Evolutionary conservation across 2,329 filamentous ascomycete species (phyloP).

Genomic region (Arthrocladium fulminans): DNA sequence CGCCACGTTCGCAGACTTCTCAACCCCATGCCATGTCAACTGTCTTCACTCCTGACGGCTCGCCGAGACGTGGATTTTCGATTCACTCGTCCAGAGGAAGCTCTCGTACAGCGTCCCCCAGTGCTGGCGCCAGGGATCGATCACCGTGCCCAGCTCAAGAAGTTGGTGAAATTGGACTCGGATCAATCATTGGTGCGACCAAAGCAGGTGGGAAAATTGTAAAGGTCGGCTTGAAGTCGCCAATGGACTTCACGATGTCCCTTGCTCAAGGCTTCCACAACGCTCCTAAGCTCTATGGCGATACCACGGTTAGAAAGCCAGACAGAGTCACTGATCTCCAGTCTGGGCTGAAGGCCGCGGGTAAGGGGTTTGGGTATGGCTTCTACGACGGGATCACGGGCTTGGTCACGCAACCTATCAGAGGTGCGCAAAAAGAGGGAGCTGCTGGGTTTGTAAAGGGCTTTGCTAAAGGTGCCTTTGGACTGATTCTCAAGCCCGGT

Average conservation of each 20-base stretch:
- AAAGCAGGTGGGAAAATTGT: constrained; percentile 65
- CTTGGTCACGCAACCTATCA: constrained; percentile 66
- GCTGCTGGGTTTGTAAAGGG: constrained; percentile 64
- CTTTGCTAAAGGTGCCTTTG: constrained; percentile 73
- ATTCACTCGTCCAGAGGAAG: constrained; percentile 21
- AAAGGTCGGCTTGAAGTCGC: constrained; percentile 64
- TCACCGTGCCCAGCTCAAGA: constrained; percentile 18
- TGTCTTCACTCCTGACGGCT: neutral
- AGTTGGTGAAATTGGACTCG: constrained; percentile 37
- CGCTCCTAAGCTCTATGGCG: constrained; percentile 73
- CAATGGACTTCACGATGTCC: constrained; percentile 75
- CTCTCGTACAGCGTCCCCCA: constrained; percentile 11
- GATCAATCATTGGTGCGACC: constrained; percentile 56
- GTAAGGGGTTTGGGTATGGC: constrained; percentile 68
- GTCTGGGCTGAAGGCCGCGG: constrained; percentile 67
- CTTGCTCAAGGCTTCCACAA: constrained; percentile 83
- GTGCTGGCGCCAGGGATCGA: constrained; percentile 5
- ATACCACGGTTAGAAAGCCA: constrained; percentile 67
- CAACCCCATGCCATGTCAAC: constrained; percentile 3
- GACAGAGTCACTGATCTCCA: constrained; percentile 71
- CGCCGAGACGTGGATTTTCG: constrained; percentile 9
- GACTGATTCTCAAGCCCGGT: constrained; percentile 70
- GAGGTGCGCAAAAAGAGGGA: constrained; percentile 59
- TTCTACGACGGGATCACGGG: constrained; percentile 76
- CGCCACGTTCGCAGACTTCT: neutral